phyloP scores from a whole-genome alignment of 208 protist species.

The Acanthamoeba castellanii region DNA sequence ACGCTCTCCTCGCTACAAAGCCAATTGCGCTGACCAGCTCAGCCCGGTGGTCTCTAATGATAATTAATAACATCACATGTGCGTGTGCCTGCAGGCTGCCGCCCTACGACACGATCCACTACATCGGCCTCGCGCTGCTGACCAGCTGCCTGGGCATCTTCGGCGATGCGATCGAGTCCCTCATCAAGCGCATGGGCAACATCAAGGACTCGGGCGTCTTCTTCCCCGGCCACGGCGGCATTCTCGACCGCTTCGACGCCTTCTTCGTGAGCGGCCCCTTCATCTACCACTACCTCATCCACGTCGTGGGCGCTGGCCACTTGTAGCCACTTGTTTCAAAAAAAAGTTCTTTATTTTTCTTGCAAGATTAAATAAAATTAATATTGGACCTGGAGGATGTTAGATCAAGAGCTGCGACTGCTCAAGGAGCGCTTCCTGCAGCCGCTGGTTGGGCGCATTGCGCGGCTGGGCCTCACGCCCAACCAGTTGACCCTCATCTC shows the following conservation, averaged over 20 bases:
- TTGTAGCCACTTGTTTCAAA: background rate
- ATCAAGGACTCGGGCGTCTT: conserved; percentile 71
- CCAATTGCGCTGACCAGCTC: too few relatives aligned
- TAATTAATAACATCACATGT: too few relatives aligned
- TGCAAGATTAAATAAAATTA: background rate
- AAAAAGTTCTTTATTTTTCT: conserved; percentile 45
- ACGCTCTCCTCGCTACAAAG: background rate
- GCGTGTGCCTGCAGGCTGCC: background rate
- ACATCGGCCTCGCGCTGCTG: conserved; percentile 42
- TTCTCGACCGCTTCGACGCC: conserved; percentile 69
- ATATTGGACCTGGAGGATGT: background rate
- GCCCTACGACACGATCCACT: conserved; percentile 22
- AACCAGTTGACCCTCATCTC: background rate
- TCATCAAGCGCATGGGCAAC: conserved; percentile 50
- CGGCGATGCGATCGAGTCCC: conserved; percentile 60
- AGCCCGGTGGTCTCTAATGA: too few relatives aligned
- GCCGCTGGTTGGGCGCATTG: background rate
- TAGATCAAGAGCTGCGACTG: background rate
- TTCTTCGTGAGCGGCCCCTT: conserved; percentile 48
- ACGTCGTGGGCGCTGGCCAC: conserved; percentile 10
- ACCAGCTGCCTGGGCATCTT: conserved; percentile 35
- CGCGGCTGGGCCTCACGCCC: background rate
- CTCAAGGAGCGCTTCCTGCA: background rate
- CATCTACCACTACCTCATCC: conserved; percentile 31
- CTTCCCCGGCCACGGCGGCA: conserved; percentile 69